Percentiles rank a stretch among this genome's conserved stretches.
These are phyloP conservation scores for Solanum rostratum DNA, from an alignment of 257 asterid species.

Conservation along the genomic window DNA sequence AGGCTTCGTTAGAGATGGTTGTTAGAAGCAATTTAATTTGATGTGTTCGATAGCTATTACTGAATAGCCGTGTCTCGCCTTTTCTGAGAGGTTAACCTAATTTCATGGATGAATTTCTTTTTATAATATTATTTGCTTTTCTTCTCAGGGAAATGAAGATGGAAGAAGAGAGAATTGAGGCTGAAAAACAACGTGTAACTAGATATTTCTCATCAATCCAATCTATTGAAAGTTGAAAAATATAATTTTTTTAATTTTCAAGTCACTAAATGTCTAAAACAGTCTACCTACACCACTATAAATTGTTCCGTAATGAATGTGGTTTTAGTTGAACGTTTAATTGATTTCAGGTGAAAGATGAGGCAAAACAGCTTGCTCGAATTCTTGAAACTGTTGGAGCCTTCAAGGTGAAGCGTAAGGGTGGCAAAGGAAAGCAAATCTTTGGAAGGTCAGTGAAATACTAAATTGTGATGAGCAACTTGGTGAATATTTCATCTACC, in stretches of 20 bases:
- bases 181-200: slow-evolving; percentile 83
- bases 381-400: slow-evolving; percentile 93
- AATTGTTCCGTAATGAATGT: background rate
- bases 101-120: background rate
- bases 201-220: background rate
- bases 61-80: background rate
- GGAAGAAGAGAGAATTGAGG: slow-evolving; percentile 95
- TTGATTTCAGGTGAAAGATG: slow-evolving; percentile 68
- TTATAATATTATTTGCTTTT: background rate
- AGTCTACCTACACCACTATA: background rate
- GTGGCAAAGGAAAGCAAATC: slow-evolving; percentile 91
- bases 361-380: slow-evolving; percentile 83
- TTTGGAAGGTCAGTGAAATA: slow-evolving; percentile 58
- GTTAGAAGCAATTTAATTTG: background rate
- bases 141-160: slow-evolving; percentile 89
- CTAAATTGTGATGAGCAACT: background rate
- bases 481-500: background rate
- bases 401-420: slow-evolving; percentile 97
- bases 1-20: background rate
- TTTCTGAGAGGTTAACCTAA: background rate
- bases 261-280: background rate
- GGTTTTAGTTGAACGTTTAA: background rate
- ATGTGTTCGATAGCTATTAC: background rate
- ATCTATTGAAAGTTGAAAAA: background rate
- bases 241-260: background rate